phyloP scores from a whole-genome alignment of 345 rosid species.

The Kernera saxatilis region DNA sequence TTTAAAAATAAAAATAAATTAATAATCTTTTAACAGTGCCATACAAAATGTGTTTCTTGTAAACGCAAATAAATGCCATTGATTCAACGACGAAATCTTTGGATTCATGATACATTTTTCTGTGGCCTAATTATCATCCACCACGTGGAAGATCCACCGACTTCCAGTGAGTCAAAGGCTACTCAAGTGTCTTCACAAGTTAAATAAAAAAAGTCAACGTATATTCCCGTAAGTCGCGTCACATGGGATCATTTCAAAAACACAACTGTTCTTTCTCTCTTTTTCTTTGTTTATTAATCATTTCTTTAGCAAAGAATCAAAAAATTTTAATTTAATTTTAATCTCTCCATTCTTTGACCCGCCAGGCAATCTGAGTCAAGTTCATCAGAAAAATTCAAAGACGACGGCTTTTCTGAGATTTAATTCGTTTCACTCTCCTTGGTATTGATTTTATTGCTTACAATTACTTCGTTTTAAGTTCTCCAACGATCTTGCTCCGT shows the following conservation, averaged over 20 bases:
- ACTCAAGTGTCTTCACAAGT: neutral
- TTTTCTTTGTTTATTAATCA: neutral
- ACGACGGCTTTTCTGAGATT: conserved; percentile 15
- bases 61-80: no score
- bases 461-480: neutral
- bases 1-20: no score
- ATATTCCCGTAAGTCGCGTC: conserved; percentile 15
- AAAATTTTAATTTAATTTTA: no score
- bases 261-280: conserved; percentile 2
- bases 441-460: conserved; percentile 8
- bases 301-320: no score
- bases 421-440: conserved; percentile 2
- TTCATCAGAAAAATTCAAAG: neutral
- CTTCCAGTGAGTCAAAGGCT: neutral
- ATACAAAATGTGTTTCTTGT: no score
- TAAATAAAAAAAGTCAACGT: conserved; percentile 1
- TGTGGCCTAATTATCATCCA: neutral
- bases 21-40: no score
- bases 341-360: neutral
- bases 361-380: conserved; percentile 1
- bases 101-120: neutral
- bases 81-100: neutral
- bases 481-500: neutral
- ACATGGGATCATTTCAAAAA: conserved; percentile 8
- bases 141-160: conserved; percentile 3